phyloP scores from a whole-genome alignment of 257 asterid genomes.

The Nicotiana sylvestris region DNA sequence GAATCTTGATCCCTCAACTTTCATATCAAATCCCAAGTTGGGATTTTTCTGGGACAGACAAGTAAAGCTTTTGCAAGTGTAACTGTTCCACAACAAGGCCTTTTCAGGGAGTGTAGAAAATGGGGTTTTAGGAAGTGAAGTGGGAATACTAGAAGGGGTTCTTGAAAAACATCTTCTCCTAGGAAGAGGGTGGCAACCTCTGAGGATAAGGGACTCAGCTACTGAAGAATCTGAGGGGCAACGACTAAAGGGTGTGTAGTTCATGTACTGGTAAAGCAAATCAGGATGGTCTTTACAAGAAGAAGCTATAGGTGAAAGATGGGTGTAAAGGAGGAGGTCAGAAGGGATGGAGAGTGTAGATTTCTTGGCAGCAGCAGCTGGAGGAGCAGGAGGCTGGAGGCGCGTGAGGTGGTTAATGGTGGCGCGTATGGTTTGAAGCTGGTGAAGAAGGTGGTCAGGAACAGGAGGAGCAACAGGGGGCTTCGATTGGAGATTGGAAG shows the following conservation, averaged over 20 bases:
- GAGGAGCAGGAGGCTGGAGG: constrained; percentile 50
- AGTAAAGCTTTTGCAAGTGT: constrained; percentile 66
- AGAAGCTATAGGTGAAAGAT: constrained; percentile 77
- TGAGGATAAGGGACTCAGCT: constrained; percentile 71
- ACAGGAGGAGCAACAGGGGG: constrained; percentile 58
- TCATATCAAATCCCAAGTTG: constrained; percentile 77
- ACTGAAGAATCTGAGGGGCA: constrained; percentile 69
- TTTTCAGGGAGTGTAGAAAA: constrained; percentile 64
- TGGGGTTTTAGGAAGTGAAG: constrained; percentile 54
- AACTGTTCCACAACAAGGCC: constrained; percentile 45
- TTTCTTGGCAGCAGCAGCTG: constrained; percentile 24
- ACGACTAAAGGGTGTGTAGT: constrained; percentile 66
- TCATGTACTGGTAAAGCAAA: constrained; percentile 81
- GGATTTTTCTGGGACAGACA: constrained; percentile 59
- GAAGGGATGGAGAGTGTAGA: constrained; percentile 50
- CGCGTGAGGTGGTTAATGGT: constrained; percentile 87
- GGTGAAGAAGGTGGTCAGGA: constrained; percentile 95
- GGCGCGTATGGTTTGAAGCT: constrained; percentile 94
- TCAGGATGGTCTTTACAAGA: constrained; percentile 74
- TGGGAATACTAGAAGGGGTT: constrained; percentile 40
- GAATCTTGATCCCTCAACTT: constrained; percentile 53
- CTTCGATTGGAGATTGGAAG: constrained; percentile 65
- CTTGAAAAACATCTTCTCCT: constrained; percentile 90
- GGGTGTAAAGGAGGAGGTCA: constrained; percentile 82
- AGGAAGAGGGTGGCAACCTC: constrained; percentile 98